phyloP scores from a whole-genome alignment of 1,284 basidiomycete genomes.

The Cutaneotrichosporon cavernicola region DNA sequence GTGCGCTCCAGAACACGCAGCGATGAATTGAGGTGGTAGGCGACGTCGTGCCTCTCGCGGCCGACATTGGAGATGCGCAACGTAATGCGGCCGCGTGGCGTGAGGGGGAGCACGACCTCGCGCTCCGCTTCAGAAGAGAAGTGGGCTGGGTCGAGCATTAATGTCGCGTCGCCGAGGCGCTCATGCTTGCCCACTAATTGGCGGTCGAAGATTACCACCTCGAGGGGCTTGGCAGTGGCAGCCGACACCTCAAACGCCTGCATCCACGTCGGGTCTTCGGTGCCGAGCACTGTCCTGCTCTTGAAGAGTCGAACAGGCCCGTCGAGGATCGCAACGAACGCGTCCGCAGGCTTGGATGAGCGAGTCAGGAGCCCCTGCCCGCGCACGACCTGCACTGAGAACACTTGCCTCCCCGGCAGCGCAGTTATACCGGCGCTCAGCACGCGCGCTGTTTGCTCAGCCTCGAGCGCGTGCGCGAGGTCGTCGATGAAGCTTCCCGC shows the following conservation, averaged over 20 bases:
- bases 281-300: slow-evolving; percentile 46
- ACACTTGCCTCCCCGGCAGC: slow-evolving; percentile 27
- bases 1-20: slow-evolving; percentile 40
- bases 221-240: slow-evolving; percentile 35
- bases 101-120: slow-evolving; percentile 46
- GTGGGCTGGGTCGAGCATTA: slow-evolving; percentile 46
- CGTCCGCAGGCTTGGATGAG: slow-evolving; percentile 43
- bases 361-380: slow-evolving; percentile 45
- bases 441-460: slow-evolving; percentile 46
- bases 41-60: slow-evolving; percentile 46
- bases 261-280: slow-evolving; percentile 50
- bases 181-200: slow-evolving; percentile 52
- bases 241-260: slow-evolving; percentile 47
- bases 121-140: slow-evolving; percentile 34
- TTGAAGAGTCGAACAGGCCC: slow-evolving; percentile 46
- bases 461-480: slow-evolving; percentile 43
- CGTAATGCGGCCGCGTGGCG: slow-evolving; percentile 43
- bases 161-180: slow-evolving; percentile 36
- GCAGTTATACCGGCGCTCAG: slow-evolving; percentile 32
- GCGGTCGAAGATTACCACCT: slow-evolving; percentile 45
- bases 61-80: slow-evolving; percentile 49
- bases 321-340: slow-evolving; percentile 43
- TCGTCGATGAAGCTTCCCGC: slow-evolving; percentile 45
- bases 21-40: slow-evolving; percentile 42
- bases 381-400: slow-evolving; percentile 41